phyloP scores from a whole-genome alignment of 495 filamentous ascomycete genomes.

The Xylaria venustula region DNA sequence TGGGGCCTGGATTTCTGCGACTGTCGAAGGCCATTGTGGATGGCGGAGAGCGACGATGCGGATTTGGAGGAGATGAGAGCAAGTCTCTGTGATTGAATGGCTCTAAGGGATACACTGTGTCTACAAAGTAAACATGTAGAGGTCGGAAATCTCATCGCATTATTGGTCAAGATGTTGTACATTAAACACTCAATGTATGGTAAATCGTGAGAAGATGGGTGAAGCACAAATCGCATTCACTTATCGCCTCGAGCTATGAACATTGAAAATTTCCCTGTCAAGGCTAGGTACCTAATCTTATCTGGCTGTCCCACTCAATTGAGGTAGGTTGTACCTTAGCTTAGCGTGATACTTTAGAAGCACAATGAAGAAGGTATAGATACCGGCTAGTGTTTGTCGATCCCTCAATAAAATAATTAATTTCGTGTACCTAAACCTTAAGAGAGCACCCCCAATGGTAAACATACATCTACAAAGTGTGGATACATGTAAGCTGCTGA shows the following conservation, averaged over 20 bases:
- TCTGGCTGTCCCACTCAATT: too few relatives aligned
- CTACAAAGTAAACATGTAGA: conserved; percentile 23
- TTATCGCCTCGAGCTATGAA: too few relatives aligned
- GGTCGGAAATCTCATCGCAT: conserved; percentile 28
- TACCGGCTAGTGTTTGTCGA: too few relatives aligned
- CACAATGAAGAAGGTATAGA: too few relatives aligned
- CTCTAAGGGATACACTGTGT: conserved; percentile 18
- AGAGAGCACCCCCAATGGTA: too few relatives aligned
- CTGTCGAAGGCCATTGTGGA: conserved; percentile 29
- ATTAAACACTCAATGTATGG: not conserved
- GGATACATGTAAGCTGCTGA: too few relatives aligned
- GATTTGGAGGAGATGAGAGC: conserved; percentile 11
- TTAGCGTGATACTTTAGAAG: too few relatives aligned
- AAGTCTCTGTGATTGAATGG: not conserved
- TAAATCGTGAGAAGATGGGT: not conserved
- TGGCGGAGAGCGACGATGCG: conserved; percentile 30
- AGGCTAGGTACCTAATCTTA: not conserved
- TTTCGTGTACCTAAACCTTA: too few relatives aligned
- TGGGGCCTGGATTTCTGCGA: conserved; percentile 28
- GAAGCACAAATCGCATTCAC: too few relatives aligned
- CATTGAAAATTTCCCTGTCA: not conserved
- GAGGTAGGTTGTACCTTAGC: too few relatives aligned
- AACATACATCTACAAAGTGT: too few relatives aligned
- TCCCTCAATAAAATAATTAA: too few relatives aligned
- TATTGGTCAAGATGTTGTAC: not conserved